These are phyloP conservation scores for Trifolium repens DNA, from an alignment of 306 rosid species.

Conservation along the genomic window DNA sequence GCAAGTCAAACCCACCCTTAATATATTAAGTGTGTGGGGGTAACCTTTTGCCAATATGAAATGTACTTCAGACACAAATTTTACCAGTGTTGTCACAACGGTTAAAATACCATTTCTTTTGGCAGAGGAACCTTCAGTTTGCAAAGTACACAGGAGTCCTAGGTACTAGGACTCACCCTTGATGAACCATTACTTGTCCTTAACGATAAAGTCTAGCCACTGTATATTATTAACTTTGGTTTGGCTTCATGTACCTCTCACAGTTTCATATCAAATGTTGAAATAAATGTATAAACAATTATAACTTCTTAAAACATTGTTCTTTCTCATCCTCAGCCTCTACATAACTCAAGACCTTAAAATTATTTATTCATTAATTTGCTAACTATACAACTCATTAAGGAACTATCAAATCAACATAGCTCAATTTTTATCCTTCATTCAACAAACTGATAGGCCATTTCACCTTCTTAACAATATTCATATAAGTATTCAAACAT, in stretches of 20 bases:
- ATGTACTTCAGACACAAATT: not conserved
- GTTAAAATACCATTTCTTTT: not conserved
- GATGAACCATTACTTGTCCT: conserved; percentile 41
- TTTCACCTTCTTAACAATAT: conserved; percentile 1
- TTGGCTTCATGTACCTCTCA: conserved; percentile 43
- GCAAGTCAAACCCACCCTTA: too few relatives aligned
- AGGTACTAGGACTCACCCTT: conserved; percentile 34
- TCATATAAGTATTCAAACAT: not conserved
- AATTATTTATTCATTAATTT: conserved; percentile 15
- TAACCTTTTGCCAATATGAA: too few relatives aligned
- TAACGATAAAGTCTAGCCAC: conserved; percentile 42
- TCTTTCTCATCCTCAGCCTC: not conserved
- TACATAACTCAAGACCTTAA: not conserved
- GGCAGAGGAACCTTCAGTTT: not conserved
- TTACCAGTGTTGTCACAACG: conserved; percentile 2
- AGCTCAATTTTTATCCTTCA: not conserved
- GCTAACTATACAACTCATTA: not conserved
- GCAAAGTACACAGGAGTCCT: not conserved
- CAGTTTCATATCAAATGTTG: conserved; percentile 22
- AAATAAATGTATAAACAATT: conserved; percentile 16
- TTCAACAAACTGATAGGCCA: conserved; percentile 1
- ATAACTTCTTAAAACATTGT: not conserved
- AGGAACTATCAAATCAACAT: conserved; percentile 1
- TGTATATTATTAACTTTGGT: conserved; percentile 36
- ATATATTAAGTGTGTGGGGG: too few relatives aligned